A percentile compares a stretch with the other conserved stretches of the same genome.
Conservation (phyloP, 2,329 filamentous ascomycete genomes). For the Neofusicoccum laricinum region DNA sequence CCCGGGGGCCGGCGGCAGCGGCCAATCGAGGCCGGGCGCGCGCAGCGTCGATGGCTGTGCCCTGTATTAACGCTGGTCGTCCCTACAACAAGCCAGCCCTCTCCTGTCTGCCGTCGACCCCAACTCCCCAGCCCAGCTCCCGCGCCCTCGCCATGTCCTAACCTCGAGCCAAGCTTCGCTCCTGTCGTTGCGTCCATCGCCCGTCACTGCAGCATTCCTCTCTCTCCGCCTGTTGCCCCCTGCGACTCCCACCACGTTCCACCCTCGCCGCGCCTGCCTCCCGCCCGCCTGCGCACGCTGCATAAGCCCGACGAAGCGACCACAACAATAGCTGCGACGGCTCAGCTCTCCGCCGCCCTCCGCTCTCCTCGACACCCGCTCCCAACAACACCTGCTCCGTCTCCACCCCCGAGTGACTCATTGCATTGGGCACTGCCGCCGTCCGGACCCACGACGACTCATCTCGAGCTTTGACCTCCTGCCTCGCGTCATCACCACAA, state of each 20-base stretch:
- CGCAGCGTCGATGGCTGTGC: constrained; percentile 8
- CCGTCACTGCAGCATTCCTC: constrained; percentile 10
- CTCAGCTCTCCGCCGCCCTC: constrained; percentile 22
- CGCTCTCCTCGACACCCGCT: constrained; percentile 24
- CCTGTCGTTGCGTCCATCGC: constrained; percentile 13
- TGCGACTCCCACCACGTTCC: constrained; percentile 21
- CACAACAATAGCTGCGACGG: constrained; percentile 21
- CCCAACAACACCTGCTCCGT: constrained; percentile 25
- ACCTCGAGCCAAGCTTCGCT: constrained; percentile 9
- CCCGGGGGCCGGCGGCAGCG: constrained; percentile 1
- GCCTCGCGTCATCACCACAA: constrained; percentile 13
- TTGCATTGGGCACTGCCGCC: constrained; percentile 19
- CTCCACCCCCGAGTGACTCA: constrained; percentile 26
- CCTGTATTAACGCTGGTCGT: constrained; percentile 14
- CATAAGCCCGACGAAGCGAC: constrained; percentile 18
- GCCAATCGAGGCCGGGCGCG: constrained; percentile 11
- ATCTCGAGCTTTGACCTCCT: constrained; percentile 23
- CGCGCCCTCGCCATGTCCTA: constrained; percentile 15
- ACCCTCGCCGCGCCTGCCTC: constrained; percentile 28
- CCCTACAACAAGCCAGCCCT: constrained; percentile 9
- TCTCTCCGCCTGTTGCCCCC: constrained; percentile 25
- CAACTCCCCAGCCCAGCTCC: neutral
- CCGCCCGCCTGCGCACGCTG: constrained; percentile 23
- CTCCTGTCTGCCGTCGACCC: constrained; percentile 3
- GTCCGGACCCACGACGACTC: constrained; percentile 19